Conservation (phyloP, 164 flowering plant species). For the Berberis thunbergii region DNA sequence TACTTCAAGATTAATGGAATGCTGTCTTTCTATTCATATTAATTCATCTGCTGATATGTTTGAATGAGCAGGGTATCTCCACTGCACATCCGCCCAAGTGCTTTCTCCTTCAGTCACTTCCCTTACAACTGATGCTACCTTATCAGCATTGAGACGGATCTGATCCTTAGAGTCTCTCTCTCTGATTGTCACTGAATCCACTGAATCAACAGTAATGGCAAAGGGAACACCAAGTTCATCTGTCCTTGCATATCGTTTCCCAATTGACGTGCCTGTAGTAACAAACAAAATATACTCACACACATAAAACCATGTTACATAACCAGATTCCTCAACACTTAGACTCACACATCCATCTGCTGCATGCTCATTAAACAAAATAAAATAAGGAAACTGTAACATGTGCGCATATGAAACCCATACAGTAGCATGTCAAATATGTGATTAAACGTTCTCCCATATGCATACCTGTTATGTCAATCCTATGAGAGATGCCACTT, state of each 20-base stretch:
- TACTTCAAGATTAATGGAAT: too few relatives aligned
- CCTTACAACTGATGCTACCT: constrained; percentile 78
- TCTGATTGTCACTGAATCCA: constrained; percentile 63
- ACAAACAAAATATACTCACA: neutral
- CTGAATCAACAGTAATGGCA: constrained; percentile 79
- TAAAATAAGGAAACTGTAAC: neutral
- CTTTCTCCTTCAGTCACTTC: constrained; percentile 73
- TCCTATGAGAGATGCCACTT: constrained; percentile 71
- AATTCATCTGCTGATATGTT: constrained; percentile 32
- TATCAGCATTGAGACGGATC: constrained; percentile 59
- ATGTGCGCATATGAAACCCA: neutral
- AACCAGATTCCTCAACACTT: neutral
- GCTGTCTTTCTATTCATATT: too few relatives aligned
- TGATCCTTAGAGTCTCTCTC: constrained; percentile 95
- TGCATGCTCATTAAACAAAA: neutral
- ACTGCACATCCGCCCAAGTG: constrained; percentile 65
- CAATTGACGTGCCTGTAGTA: constrained; percentile 78
- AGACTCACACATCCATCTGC: neutral
- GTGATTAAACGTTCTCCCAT: neutral
- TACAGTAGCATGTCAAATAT: neutral
- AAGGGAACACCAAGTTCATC: constrained; percentile 97
- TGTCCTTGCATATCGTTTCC: constrained; percentile 91
- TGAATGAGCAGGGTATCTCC: constrained; percentile 58
- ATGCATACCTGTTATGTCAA: constrained; percentile 72
- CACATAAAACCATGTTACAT: neutral